phyloP scores from a whole-genome alignment of 2,329 filamentous ascomycete genomes.

The Talaromyces amestolkiae region DNA sequence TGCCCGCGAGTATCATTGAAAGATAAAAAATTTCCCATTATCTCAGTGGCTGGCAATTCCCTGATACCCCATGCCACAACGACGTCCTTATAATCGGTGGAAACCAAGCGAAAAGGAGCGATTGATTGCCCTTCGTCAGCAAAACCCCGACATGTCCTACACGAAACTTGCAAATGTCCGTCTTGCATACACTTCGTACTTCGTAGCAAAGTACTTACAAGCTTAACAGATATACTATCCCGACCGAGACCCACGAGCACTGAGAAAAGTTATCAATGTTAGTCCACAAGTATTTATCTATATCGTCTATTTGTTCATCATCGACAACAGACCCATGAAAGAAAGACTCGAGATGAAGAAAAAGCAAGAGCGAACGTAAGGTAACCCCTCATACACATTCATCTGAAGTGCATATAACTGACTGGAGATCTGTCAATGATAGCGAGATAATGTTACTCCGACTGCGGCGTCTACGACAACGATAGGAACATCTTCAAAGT shows the following conservation, averaged over 20 bases:
- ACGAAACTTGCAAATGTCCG: not conserved
- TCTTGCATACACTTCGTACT: not conserved
- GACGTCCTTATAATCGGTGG: not conserved
- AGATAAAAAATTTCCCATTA: not conserved
- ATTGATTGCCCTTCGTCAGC: not conserved
- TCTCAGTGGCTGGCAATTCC: not conserved
- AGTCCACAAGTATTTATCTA: not conserved
- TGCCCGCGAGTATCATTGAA: not conserved
- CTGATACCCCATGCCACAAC: not conserved
- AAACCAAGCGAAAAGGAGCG: not conserved
- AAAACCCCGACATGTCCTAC: not conserved
- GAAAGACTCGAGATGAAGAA: not conserved
- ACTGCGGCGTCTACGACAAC: not conserved
- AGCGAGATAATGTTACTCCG: not conserved
- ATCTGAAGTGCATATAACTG: not conserved
- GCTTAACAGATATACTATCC: not conserved
- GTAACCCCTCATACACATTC: not conserved
- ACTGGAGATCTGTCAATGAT: not conserved
- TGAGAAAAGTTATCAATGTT: not conserved
- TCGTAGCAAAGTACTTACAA: not conserved
- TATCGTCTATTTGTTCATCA: not conserved
- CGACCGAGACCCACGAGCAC: not conserved
- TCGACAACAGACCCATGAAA: not conserved
- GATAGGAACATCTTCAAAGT: not conserved
- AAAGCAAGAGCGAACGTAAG: not conserved